phyloP scores from a whole-genome alignment of 2,329 filamentous ascomycete species.

The Aspergillus caelatus region DNA sequence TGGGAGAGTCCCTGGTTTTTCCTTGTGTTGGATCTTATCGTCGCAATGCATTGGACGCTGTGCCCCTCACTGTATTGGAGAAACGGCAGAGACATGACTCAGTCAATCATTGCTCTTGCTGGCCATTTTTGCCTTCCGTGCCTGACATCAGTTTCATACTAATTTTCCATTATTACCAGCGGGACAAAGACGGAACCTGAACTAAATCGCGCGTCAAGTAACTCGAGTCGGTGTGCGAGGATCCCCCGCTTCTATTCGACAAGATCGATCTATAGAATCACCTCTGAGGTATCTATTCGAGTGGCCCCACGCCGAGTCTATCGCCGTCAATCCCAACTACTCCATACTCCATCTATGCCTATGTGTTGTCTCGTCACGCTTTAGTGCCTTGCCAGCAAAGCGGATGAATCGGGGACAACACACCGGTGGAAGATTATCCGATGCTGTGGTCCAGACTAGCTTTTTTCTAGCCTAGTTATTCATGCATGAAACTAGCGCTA shows the following conservation, averaged over 20 bases:
- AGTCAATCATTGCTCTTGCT: neutral
- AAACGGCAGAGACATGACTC: neutral
- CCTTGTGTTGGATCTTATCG: neutral
- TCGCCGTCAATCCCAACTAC: neutral
- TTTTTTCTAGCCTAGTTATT: neutral
- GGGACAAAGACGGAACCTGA: neutral
- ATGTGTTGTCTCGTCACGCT: constrained; percentile 1
- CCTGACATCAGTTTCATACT: constrained; percentile 8
- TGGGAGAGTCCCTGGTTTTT: neutral
- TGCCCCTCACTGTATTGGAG: constrained; percentile 10
- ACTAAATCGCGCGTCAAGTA: neutral
- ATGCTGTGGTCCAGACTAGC: neutral
- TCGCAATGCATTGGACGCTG: neutral
- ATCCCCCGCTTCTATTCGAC: neutral
- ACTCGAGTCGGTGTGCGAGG: neutral
- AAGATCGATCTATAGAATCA: neutral
- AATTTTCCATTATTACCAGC: neutral
- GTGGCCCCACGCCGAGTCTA: neutral
- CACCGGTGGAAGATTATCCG: neutral
- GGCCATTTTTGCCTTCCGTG: constrained; percentile 3
- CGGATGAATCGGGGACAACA: constrained; percentile 1
- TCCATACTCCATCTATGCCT: neutral
- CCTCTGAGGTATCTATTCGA: neutral
- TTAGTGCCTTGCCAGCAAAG: constrained; percentile 1
- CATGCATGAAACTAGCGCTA: neutral